These are phyloP conservation scores for Metarhizium humberi DNA, from an alignment of 2,329 filamentous ascomycete genomes.

Conservation along the genomic window DNA sequence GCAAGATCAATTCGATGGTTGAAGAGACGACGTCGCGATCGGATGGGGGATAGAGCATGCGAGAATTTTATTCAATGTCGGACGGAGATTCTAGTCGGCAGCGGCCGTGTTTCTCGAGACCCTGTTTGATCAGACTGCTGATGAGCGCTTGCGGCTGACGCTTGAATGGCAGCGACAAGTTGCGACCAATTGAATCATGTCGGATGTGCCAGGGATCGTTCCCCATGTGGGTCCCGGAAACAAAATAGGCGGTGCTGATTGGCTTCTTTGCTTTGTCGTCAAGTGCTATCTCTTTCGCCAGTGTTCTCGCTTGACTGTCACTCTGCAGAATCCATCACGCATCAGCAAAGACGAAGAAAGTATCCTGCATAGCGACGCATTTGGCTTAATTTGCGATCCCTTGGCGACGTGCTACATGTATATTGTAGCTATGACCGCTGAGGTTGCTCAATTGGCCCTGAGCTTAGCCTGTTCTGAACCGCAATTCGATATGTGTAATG, in stretches of 20 bases:
- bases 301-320: too few relatives aligned
- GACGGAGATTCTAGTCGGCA: background rate
- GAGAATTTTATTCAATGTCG: background rate
- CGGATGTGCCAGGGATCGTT: background rate
- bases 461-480: background rate
- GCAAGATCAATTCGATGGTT: background rate
- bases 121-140: background rate
- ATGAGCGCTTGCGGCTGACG: background rate
- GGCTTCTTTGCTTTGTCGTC: too few relatives aligned
- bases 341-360: too few relatives aligned
- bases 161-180: background rate
- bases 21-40: background rate
- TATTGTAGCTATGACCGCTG: background rate
- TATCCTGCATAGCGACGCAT: too few relatives aligned
- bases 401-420: too few relatives aligned
- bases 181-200: constrained; percentile 5
- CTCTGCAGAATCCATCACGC: too few relatives aligned
- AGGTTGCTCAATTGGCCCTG: background rate
- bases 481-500: background rate
- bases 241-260: too few relatives aligned
- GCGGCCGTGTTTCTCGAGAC: background rate
- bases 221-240: background rate
- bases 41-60: background rate
- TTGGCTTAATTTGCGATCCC: too few relatives aligned
- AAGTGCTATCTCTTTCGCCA: too few relatives aligned